Percentiles rank a stretch among this genome's conserved stretches.
phyloP scores from a whole-genome alignment of 208 protist species.

The Trypanosoma lewisi region DNA sequence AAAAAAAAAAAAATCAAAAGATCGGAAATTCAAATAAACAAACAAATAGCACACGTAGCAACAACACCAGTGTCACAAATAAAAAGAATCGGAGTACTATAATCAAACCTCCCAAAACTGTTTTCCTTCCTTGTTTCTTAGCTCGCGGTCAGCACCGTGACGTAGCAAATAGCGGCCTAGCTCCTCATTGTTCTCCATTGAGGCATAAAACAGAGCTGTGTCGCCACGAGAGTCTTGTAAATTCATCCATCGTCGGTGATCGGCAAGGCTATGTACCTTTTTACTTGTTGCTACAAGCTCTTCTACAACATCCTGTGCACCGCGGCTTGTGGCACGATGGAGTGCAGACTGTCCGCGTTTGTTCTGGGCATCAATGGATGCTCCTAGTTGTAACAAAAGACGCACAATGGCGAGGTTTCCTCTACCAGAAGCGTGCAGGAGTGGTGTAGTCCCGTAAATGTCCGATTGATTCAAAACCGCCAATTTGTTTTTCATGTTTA shows the following conservation, averaged over 20 bases:
- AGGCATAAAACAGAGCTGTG: constrained; percentile 89
- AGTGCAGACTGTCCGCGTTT: constrained; percentile 71
- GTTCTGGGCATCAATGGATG: constrained; percentile 65
- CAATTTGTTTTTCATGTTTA: not conserved
- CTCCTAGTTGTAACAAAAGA: constrained; percentile 69
- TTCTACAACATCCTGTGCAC: constrained; percentile 73
- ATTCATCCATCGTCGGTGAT: constrained; percentile 77
- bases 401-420: constrained; percentile 52
- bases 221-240: constrained; percentile 79
- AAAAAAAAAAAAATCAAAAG: constrained; percentile 22
- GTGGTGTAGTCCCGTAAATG: constrained; percentile 62
- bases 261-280: constrained; percentile 34
- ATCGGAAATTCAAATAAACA: not conserved
- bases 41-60: not conserved
- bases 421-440: constrained; percentile 61
- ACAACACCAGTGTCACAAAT: not conserved
- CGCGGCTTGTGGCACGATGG: constrained; percentile 75
- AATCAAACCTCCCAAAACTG: constrained; percentile 87
- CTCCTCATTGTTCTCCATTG: constrained; percentile 91
- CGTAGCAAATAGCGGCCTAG: constrained; percentile 78
- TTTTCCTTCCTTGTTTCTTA: constrained; percentile 88
- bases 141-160: constrained; percentile 72
- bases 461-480: constrained; percentile 52
- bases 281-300: constrained; percentile 64
- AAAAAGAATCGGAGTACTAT: no score